phyloP scores from a whole-genome alignment of 2,329 filamentous ascomycete species.

The Fusarium dlaminii region DNA sequence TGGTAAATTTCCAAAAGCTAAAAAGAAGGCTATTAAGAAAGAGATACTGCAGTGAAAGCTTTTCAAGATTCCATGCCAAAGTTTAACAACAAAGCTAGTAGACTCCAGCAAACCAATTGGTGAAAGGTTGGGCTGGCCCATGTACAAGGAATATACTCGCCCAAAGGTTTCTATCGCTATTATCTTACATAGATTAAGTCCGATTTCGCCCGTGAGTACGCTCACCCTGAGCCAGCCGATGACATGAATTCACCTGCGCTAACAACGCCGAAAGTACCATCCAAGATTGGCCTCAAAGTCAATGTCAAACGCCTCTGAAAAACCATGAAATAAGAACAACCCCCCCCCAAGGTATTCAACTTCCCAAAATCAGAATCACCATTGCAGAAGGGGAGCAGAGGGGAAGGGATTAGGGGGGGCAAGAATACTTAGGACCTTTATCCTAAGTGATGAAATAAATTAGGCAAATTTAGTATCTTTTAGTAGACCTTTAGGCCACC shows the following conservation, averaged over 20 bases:
- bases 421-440: background rate
- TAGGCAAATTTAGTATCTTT: no score
- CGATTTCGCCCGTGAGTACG: no score
- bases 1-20: background rate
- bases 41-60: background rate
- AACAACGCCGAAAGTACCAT: no score
- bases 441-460: background rate
- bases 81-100: background rate
- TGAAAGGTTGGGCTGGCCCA: background rate
- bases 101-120: background rate
- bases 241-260: no score
- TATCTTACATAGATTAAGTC: no score
- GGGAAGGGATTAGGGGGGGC: background rate
- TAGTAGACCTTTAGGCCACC: background rate
- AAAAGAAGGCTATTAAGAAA: no score
- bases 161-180: no score
- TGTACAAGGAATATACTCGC: background rate
- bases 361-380: background rate
- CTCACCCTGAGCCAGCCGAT: no score
- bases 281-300: no score
- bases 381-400: no score
- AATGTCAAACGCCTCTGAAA: no score
- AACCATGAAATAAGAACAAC: no score
- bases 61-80: background rate
- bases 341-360: background rate